phyloP scores from a whole-genome alignment of 78 protist species.

The Chrysochromulina parva region DNA sequence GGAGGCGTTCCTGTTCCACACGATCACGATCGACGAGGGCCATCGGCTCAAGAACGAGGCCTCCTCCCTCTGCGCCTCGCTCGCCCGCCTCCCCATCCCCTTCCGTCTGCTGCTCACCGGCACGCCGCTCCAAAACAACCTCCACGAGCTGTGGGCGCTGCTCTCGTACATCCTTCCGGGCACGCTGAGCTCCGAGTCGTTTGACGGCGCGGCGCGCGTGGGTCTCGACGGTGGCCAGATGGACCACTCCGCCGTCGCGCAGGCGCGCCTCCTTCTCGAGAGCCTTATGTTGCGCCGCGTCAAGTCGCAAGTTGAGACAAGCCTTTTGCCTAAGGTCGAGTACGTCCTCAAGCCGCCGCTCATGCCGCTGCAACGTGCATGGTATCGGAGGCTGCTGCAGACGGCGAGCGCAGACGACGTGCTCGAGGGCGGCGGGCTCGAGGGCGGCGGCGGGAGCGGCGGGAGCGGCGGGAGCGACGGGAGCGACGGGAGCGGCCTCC shows the following conservation, averaged over 20 bases:
- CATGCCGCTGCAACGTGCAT: background rate
- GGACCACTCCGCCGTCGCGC: background rate
- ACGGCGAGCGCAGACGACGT: background rate
- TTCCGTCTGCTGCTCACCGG: conserved; percentile 42
- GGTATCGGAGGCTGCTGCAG: background rate
- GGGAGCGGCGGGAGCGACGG: background rate
- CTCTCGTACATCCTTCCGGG: background rate
- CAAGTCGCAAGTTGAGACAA: background rate
- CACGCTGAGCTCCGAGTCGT: background rate
- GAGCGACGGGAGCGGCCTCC: background rate
- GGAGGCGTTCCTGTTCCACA: background rate
- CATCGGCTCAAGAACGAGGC: conserved; percentile 3
- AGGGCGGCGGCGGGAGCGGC: no score
- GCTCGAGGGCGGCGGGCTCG: no score
- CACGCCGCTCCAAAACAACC: conserved; percentile 91
- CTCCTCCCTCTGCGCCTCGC: background rate
- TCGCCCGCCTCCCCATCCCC: background rate
- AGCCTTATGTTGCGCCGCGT: background rate
- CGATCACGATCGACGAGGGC: conserved; percentile 34
- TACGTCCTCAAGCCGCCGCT: background rate
- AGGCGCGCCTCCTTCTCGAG: background rate
- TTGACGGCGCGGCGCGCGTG: conserved; percentile 1
- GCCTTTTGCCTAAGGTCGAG: background rate
- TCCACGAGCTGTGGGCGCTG: conserved; percentile 86
- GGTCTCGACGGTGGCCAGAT: background rate